Base-by-base conservation (phyloP, 2,329 filamentous ascomycete genomes). In the Ophiostoma sp. region DNA sequence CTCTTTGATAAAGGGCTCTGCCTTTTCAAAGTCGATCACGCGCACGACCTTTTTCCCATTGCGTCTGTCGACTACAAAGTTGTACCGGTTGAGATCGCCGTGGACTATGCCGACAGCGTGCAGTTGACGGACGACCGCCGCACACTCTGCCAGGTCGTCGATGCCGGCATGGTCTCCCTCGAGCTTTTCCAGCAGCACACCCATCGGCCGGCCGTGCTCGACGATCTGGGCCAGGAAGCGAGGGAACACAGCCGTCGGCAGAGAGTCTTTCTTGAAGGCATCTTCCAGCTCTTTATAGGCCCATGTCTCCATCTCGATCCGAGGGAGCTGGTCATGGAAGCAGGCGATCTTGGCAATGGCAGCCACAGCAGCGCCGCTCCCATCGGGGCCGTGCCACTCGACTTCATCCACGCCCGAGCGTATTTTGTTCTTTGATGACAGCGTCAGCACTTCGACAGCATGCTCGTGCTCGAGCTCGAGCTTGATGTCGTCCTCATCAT, bases 81-180 rank as follows among this genome's bases (percentile, higher is more conserved):
- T 63, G 60, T 63, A 42, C 7, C 60, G 60, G 40, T 63, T 63
- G 16, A 63, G 60, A 16, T 63, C 60, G 60, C 60, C 60, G 60
- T 63, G 60, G 2, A 63, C 60, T 12, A 63, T 44, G 2, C 40
- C 60, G 3, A 44, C 11, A 4, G 4, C 6, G 16, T 63, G 60
- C 38, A 63, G 60, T 40, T 42, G 38, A 40, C 60, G 60, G 7
- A 63, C 60, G 6, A 5, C 40, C 40, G 40, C 40, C 60, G 42
- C 40, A 4, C 60, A 63, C 60, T n/a, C 38, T n/a, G 38, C 16
- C 40, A 63, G 40, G 16, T 63, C 60, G 4, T 16, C 60, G 16
- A 12, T 42, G 16, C 60, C 40, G 40, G 60, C 60, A 42, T 42
- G 60, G 40, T 40, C 40, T 16, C 60, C 60, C 16, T 18, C 60